phyloP scores from a whole-genome alignment of 208 protist genomes.

The Trypanosoma caninum region DNA sequence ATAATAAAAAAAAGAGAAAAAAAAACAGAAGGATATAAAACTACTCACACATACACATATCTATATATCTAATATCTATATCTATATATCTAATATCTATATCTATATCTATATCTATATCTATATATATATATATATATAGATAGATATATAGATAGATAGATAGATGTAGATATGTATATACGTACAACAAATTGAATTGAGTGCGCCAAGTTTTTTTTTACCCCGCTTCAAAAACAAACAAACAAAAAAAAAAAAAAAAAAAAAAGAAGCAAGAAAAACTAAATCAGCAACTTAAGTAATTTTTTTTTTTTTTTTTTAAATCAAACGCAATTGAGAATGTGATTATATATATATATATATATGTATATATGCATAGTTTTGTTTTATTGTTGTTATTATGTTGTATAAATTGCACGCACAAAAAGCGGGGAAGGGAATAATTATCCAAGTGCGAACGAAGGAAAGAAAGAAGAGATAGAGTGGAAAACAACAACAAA shows the following conservation, averaged over 20 bases:
- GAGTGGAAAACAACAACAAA: no score
- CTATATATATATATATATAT: no score
- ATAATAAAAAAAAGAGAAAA: neutral
- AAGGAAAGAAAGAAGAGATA: no score
- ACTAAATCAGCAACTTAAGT: neutral
- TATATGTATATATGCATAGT: slow-evolving; percentile 9
- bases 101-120: neutral
- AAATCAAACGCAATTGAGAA: neutral
- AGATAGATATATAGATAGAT: no score
- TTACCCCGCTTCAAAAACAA: no score
- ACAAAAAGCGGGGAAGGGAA: no score
- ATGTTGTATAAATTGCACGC: neutral
- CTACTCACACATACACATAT: no score
- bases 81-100: neutral
- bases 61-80: neutral
- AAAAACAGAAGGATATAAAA: slow-evolving; percentile 7
- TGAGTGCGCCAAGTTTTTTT: no score
- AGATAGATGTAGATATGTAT: no score
- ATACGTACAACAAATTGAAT: no score
- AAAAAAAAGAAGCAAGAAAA: slow-evolving; percentile 7
- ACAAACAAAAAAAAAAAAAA: neutral
- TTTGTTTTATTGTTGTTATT: neutral
- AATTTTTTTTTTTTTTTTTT: slow-evolving; percentile 3
- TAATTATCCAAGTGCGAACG: no score
- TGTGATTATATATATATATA: slow-evolving; percentile 18